These are phyloP conservation scores for Rosellinia necatrix DNA, from an alignment of 2,329 filamentous ascomycete species.

Conservation along the genomic window DNA sequence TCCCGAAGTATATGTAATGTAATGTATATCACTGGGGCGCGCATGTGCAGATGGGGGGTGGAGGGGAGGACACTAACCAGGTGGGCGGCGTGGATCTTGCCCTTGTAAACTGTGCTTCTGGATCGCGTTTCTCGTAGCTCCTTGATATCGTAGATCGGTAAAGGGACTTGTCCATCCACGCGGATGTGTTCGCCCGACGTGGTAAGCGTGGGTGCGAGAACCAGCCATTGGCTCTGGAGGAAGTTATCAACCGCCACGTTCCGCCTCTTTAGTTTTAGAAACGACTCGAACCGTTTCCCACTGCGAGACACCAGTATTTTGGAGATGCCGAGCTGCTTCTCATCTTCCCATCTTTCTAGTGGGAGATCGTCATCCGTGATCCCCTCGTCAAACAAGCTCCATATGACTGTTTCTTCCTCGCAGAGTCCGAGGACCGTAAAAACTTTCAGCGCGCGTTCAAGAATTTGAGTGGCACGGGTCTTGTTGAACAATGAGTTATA, in stretches of 20 bases:
- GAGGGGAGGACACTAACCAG: too few relatives aligned
- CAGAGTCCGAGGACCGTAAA: conserved; percentile 3
- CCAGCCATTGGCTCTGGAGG: not conserved
- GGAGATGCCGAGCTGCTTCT: too few relatives aligned
- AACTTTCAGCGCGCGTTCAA: not conserved
- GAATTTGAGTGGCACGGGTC: not conserved
- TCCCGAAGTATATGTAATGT: too few relatives aligned
- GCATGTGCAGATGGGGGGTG: too few relatives aligned
- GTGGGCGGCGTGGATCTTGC: conserved; percentile 6
- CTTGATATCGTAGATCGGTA: conserved; percentile 43
- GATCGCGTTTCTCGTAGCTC: not conserved
- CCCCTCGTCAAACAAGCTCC: conserved; percentile 5
- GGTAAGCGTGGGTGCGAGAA: conserved; percentile 9
- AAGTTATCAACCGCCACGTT: not conserved
- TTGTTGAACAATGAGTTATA: not conserved
- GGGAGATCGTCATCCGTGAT: conserved; percentile 14
- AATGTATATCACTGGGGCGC: too few relatives aligned
- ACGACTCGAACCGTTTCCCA: not conserved
- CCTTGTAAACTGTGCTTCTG: conserved; percentile 8
- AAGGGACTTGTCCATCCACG: conserved; percentile 49
- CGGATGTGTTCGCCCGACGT: not conserved
- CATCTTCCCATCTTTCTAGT: not conserved
- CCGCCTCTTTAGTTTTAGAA: not conserved
- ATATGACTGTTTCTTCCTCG: not conserved
- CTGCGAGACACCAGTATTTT: not conserved